Conservation (phyloP, 768 basidiomycete genomes). For the Asterophora lycoperdoides region DNA sequence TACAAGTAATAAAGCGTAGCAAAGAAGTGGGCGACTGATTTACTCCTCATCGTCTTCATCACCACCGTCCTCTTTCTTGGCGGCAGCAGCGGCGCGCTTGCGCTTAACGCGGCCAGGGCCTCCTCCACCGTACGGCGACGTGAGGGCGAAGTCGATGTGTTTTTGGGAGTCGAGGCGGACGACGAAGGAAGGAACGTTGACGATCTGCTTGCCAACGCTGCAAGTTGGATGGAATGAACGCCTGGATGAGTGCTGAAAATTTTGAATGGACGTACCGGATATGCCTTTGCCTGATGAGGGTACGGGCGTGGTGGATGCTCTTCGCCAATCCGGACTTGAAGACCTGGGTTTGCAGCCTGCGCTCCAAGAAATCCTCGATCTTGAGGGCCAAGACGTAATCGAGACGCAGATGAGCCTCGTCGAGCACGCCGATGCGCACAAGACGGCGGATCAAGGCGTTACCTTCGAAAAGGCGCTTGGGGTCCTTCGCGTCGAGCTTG, state of each 20-base stretch:
- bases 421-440: conserved; percentile 99
- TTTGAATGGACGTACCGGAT: conserved; percentile 66
- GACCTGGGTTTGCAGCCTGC: conserved; percentile 97
- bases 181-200: conserved; percentile 98
- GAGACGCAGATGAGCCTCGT: conserved; percentile 98
- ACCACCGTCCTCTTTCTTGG: conserved; percentile 85
- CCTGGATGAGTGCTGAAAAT: too few relatives aligned
- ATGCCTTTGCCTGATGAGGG: conserved; percentile 96
- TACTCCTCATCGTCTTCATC: conserved; percentile 91
- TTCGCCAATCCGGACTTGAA: conserved; percentile 99
- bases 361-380: conserved; percentile 99
- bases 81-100: conserved; percentile 92
- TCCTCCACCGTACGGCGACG: conserved; percentile 94
- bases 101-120: conserved; percentile 96
- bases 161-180: conserved; percentile 99
- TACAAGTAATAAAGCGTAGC: conserved; percentile 13
- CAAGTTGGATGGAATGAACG: conserved; percentile 1
- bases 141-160: conserved; percentile 98
- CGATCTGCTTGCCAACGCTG: conserved; percentile 97
- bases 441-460: conserved; percentile 94
- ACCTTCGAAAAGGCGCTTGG: conserved; percentile 99
- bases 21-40: conserved; percentile 16
- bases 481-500: conserved; percentile 99
- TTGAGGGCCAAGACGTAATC: conserved; percentile 99
- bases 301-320: conserved; percentile 97